A percentile compares a stretch with the other conserved stretches of the same genome.
phyloP scores from a whole-genome alignment of 345 rosid genomes.

The Populus euphratica region DNA sequence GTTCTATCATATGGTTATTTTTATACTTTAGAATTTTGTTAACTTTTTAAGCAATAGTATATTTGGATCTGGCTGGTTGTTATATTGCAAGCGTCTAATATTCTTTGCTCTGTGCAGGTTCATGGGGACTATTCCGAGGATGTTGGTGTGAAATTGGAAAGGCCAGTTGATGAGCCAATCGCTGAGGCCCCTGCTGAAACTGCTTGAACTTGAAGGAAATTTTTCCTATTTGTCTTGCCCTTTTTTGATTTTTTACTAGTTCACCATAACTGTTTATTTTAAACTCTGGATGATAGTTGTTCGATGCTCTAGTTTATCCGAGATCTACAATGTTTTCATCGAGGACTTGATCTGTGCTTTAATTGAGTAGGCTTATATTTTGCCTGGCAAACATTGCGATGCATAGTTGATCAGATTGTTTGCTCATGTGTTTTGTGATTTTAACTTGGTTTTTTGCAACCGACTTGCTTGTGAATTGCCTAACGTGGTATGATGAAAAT shows the following conservation, averaged over 20 bases:
- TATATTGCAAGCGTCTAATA: background rate
- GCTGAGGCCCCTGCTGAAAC: conserved; percentile 53
- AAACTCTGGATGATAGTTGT: background rate
- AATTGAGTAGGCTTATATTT: background rate
- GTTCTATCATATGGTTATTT: background rate
- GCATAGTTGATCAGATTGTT: background rate
- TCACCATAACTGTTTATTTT: too few relatives aligned
- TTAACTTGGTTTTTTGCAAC: background rate
- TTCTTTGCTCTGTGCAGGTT: conserved; percentile 41
- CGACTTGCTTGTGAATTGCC: background rate
- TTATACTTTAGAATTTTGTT: too few relatives aligned
- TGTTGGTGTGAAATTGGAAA: conserved; percentile 73
- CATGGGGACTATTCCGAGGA: conserved; percentile 84
- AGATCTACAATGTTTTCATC: background rate
- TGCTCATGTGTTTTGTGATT: background rate
- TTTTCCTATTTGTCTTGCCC: background rate
- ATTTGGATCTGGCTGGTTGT: background rate
- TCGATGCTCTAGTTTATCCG: background rate
- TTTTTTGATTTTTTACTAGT: background rate
- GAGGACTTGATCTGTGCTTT: background rate
- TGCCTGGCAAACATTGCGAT: background rate
- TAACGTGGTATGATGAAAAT: background rate
- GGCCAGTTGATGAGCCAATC: conserved; percentile 71
- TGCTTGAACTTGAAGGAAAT: background rate
- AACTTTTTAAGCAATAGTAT: background rate